Evolutionary conservation across 768 basidiomycete species (phyloP), one percentile per base, ranked within the genome.

Genomic region (Leccinum obscurum): DNA sequence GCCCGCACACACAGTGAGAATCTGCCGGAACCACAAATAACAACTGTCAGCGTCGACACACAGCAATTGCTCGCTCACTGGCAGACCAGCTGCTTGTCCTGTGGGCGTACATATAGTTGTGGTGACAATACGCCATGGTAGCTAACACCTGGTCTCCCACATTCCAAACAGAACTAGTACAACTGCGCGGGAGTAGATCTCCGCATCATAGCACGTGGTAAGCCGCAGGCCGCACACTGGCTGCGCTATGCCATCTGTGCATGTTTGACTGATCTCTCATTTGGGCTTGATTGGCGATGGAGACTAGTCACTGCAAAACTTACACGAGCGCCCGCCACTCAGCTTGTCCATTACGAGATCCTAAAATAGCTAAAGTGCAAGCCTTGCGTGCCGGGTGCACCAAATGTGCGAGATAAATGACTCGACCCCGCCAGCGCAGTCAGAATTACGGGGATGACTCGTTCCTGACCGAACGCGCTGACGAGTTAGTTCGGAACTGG

Each of bases 391-490:
- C 34, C 62, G 49, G 55, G 59, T 55, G 46, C 53, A 56, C 57
- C 10, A 10, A 51, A 52, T 41, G 59, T 61, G 66, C 48, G 56
- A 61, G 51, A 14, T 48, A 52, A 57, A 56, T 61, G 64, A 66
- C 17, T 62, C 60, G 26, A 63, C 60, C 58, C 57, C 60, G 66
- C 41, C 37, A 37, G 35, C 64, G 32, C 64, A 44, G 51, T 58
- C 55, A 55, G 28, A 20, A 49, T 61, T 57, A 28, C 53, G 55
- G 56, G 55, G 28, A 37, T 51, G 58, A 20, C 37, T 55, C 32
- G 72, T 75, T 65, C 72, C 72, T 74, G 62, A 62, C 60, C 62
- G 62, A 54, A 51, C 41, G 30, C 30, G 56, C 56, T 62, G 63
- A 68, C 54, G 49, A 61, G 55, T 62, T 62, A 54, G 41, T 35